Base-by-base conservation (phyloP, 805 yeast species). In the Cyberlindnera nakhonratchasimensis region DNA sequence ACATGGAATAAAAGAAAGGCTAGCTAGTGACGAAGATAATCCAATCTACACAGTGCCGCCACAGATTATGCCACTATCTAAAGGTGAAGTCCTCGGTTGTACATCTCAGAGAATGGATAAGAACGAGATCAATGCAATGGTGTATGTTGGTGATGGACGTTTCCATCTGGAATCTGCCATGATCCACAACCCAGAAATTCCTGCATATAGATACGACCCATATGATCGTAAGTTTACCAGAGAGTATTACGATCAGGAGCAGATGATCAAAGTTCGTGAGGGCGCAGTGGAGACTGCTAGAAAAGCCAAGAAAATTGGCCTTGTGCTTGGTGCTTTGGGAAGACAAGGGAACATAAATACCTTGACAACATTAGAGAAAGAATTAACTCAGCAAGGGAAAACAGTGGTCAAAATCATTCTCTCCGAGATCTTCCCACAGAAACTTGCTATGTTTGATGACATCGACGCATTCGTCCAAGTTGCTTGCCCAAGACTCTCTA, bases 1-100 rank as follows among this genome's bases (percentile, higher is more conserved):
- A 16, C 98, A 93, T 61, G 77, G 85, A 31, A 74, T 88, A 10
- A 76, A 78, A 50, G 78, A 76, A 32, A 79, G 75, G 44, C 65
- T 87, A 18, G 78, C 75, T 28, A 64, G 63, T 38, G 79, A 75
- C 50, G 63, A 61, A 21, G 66, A 65, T 10, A 62, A 62, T 9
- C 71, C 73, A 26, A 65, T 90, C 8, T 77, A 75, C 55, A 71
- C 86, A 2, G 72, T 80, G 5, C 84, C 98, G 2, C 98, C 99
- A 0, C 99, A 93, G 59, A 85, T 87, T 10, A 78, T 77, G 71
- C 99, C 99, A 0, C 65, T 93, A 5, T 89, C 97, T 2, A 88
- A 86, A 55, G 99, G 98, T 42, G 99, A 93, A 61, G 96, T 93
- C 0, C 69, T 93, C 13, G 99, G 99, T 0, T 93, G 99, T 62